Evolutionary conservation across 805 yeast genomes (phyloP), one percentile per base, ranked within the genome.

Genomic region (Myxozyma udenii): DNA sequence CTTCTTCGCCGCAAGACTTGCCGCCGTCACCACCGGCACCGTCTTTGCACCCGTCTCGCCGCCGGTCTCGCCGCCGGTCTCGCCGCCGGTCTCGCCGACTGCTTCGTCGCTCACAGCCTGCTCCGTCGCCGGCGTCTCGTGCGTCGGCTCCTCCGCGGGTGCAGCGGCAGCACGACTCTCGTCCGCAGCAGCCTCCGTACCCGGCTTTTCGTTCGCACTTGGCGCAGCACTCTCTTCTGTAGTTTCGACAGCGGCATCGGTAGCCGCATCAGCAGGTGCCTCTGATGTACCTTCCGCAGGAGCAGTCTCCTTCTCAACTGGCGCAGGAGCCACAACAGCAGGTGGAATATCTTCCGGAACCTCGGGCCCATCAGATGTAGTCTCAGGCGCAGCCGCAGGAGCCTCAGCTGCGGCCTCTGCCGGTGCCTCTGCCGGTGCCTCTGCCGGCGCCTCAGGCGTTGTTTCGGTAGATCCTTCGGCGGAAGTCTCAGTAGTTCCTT

Each of bases 371-470:
- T 49, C 43, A 6, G 30, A 19, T 6, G 7, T 19, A 1, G 42
- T 21, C 2, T 5, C n/a, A 19, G 42, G 32, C 5, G 32, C 32
- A 26, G 32, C 32, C 11, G 32, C 32, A 26, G 32, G 32, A 26
- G 12, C 32, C 32, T 35, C 39, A 12, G 39, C 19, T 12, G 6
- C 39, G 12, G 12, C 21, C 9, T 28, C 9, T 14, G 33, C 12
- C 33, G 14, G 9, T 14, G 39, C 7, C 11, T n/a, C 19, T 7
- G 39, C 12, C n/a, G 41, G 41, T 21, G 9, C 24, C n/a, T 38
- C 24, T 21, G 28, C 16, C 21, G 16, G 43, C 40, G 23, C 50
- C 5, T 43, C 50, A 19, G 26, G 44, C n/a, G 37, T 23, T 16
- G 26, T 26, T 14, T 39, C 50, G 11, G 21, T 24, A 18, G 23